A percentile compares a stretch with the other conserved stretches of the same genome.
Conservation (phyloP, 257 asterid genomes). For the Nicotiana tabacum region DNA sequence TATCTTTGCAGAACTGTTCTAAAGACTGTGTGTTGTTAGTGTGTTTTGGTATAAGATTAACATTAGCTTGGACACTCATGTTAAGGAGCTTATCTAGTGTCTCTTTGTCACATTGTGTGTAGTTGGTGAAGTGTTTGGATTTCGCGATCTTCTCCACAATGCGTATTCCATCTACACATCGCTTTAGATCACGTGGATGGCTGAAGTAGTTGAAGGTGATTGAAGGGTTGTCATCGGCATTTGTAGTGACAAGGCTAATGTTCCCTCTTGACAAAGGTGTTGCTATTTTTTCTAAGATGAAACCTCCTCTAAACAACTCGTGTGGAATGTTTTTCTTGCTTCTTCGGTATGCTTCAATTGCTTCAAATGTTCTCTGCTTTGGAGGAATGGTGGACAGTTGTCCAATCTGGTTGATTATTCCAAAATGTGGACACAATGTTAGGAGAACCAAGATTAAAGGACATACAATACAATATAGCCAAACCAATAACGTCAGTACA, state of each 20-base stretch:
- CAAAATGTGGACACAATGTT: neutral
- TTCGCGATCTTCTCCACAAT: constrained; percentile 55
- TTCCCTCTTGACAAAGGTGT: constrained; percentile 49
- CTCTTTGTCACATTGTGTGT: constrained; percentile 37
- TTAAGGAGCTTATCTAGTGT: constrained; percentile 57
- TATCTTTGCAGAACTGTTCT: constrained; percentile 88
- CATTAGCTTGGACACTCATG: constrained; percentile 77
- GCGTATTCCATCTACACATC: constrained; percentile 75
- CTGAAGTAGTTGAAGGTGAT: constrained; percentile 93
- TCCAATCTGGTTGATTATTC: constrained; percentile 49
- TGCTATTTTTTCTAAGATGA: constrained; percentile 61
- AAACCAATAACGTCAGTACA: neutral
- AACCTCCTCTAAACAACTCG: constrained; percentile 60
- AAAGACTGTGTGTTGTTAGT: constrained; percentile 69
- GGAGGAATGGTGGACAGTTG: constrained; percentile 86
- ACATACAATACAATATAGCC: neutral
- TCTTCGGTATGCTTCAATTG: constrained; percentile 37
- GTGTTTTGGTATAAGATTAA: constrained; percentile 80
- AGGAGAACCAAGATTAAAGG: neutral
- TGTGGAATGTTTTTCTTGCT: constrained; percentile 45
- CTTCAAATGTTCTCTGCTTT: constrained; percentile 42
- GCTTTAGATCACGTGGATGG: constrained; percentile 62
- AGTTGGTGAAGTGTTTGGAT: constrained; percentile 53
- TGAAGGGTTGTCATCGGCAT: constrained; percentile 68
- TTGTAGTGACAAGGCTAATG: constrained; percentile 51